Conservation (phyloP, 1,284 basidiomycete species). For the Ceratobasidium sp. region DNA sequence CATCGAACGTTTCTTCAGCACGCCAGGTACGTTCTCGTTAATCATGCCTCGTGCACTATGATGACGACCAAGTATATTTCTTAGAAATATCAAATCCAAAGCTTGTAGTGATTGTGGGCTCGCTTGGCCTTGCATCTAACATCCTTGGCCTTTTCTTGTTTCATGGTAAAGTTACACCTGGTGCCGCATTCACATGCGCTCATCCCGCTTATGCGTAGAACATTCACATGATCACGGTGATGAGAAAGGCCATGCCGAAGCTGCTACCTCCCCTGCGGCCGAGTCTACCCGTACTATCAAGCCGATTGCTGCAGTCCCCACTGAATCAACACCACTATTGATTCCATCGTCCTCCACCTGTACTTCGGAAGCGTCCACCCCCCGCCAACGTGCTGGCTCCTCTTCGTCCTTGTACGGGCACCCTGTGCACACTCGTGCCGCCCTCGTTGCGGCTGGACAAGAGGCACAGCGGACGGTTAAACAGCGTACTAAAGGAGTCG, state of each 20-base stretch:
- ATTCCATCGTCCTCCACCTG: conserved; percentile 9
- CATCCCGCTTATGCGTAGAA: conserved; percentile 59
- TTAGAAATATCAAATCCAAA: conserved; percentile 91
- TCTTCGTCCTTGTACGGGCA: conserved; percentile 80
- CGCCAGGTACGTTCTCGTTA: conserved; percentile 66
- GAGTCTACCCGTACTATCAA: conserved; percentile 49
- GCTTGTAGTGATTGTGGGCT: conserved; percentile 91
- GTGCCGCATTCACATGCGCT: conserved; percentile 11
- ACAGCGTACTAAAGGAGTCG: conserved; percentile 22
- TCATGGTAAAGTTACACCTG: conserved; percentile 72
- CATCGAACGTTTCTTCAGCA: conserved; percentile 86
- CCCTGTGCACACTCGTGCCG: conserved; percentile 88
- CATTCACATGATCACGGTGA: conserved; percentile 67
- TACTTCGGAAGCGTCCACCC: conserved; percentile 26
- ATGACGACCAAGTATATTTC: conserved; percentile 12
- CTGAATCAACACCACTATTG: conserved; percentile 46
- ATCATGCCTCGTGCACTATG: conserved; percentile 11
- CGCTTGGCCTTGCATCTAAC: conserved; percentile 90
- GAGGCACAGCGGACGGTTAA: conserved; percentile 56
- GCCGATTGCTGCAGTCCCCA: conserved; percentile 51
- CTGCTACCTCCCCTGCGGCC: neutral
- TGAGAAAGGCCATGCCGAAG: conserved; percentile 41
- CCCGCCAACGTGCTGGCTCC: conserved; percentile 61
- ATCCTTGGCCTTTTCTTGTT: conserved; percentile 94
- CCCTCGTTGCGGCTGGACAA: conserved; percentile 87